A percentile compares a stretch with the other conserved stretches of the same genome.
These are phyloP conservation scores for Plantago ovata DNA, from an alignment of 257 asterid species.

Conservation along the genomic window DNA sequence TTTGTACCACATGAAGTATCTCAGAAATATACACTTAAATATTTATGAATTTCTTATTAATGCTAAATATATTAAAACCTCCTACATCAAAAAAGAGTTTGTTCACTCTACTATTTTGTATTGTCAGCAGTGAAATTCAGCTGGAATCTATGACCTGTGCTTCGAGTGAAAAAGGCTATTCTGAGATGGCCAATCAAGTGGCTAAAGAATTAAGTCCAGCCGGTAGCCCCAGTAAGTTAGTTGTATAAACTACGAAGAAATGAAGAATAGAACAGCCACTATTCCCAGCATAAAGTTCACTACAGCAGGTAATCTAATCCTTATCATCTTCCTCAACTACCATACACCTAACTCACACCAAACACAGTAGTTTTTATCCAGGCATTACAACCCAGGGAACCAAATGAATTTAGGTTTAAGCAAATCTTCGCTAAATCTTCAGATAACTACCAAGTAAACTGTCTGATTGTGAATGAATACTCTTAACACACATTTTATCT, in stretches of 20 bases:
- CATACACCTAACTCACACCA: not conserved
- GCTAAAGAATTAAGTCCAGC: too few species aligned
- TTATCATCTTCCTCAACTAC: not conserved
- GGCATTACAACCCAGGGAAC: not conserved
- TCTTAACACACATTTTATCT: too few species aligned
- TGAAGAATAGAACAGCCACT: too few species aligned
- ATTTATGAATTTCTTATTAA: not conserved
- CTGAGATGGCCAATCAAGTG: not conserved
- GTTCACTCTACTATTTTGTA: not conserved
- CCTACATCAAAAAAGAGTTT: not conserved
- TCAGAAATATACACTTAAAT: too few species aligned
- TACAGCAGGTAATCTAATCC: constrained; percentile 4
- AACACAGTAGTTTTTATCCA: not conserved
- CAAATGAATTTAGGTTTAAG: not conserved
- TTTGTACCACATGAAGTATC: too few species aligned
- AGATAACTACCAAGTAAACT: too few species aligned
- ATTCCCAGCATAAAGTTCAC: not conserved
- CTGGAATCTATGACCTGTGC: not conserved
- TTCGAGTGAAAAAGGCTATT: not conserved
- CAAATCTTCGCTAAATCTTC: too few species aligned
- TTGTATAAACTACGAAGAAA: not conserved
- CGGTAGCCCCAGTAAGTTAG: too few species aligned
- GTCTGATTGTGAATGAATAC: too few species aligned
- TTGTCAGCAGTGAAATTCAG: not conserved
- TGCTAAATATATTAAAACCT: not conserved